These are phyloP conservation scores for Fusarium gaditjirri DNA, from an alignment of 2,329 filamentous ascomycete species.

Conservation along the genomic window DNA sequence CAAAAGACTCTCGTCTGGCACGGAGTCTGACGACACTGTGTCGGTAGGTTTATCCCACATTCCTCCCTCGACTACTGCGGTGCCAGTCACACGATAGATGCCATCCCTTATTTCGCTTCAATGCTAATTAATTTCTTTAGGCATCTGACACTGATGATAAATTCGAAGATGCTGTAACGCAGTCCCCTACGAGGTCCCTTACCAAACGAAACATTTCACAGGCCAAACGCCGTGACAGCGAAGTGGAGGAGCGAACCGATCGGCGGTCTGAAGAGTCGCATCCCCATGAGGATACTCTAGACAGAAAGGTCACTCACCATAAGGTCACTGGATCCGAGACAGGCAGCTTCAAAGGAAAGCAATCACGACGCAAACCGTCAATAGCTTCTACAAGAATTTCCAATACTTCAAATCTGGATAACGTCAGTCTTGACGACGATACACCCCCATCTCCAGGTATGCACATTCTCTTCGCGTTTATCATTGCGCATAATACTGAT, in stretches of 20 bases:
- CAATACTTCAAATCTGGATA: conserved; percentile 61
- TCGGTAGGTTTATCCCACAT: conserved; percentile 42
- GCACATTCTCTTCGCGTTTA: background rate
- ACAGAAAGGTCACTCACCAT: conserved; percentile 27
- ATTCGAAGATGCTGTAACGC: conserved; percentile 85
- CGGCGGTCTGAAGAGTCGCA: conserved; percentile 24
- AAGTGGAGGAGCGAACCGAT: conserved; percentile 16
- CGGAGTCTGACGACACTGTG: conserved; percentile 46
- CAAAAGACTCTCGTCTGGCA: conserved; percentile 46
- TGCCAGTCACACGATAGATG: conserved; percentile 32
- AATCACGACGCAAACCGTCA: conserved; percentile 50
- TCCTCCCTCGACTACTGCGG: conserved; percentile 22
- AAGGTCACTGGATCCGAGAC: conserved; percentile 28
- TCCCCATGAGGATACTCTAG: conserved; percentile 10
- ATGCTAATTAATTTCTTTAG: conserved; percentile 40
- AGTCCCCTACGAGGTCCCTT: conserved; percentile 71
- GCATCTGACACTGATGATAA: conserved; percentile 52
- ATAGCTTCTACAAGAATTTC: conserved; percentile 58
- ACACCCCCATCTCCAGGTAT: conserved; percentile 48
- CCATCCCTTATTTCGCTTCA: conserved; percentile 16
- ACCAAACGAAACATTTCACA: conserved; percentile 58
- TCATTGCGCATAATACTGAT: conserved; percentile 32
- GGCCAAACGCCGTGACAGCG: conserved; percentile 46
- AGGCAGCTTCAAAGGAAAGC: conserved; percentile 27
- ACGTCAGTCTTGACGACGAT: conserved; percentile 73